Percentiles rank a stretch among this genome's conserved stretches.
Conservation (phyloP, 2,329 filamentous ascomycete genomes). For the Penicillium concentricum region DNA sequence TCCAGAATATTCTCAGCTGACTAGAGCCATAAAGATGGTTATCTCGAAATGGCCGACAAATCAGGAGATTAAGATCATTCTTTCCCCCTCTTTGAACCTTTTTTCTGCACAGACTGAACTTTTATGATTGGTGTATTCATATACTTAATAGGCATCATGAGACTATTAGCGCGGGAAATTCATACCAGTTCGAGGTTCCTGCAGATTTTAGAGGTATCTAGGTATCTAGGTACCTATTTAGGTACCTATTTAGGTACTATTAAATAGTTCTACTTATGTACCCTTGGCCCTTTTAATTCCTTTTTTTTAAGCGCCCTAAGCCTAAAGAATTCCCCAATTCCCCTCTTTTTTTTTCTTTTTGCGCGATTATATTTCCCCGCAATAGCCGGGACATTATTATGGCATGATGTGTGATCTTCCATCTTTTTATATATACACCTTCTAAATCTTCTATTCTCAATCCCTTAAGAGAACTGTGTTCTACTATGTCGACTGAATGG, state of each 20-base stretch:
- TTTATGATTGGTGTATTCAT: not conserved
- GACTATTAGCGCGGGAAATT: too few relatives aligned
- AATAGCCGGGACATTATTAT: not conserved
- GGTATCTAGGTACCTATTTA: too few relatives aligned
- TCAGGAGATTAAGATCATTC: not conserved
- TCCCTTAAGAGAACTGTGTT: too few relatives aligned
- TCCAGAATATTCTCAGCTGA: too few relatives aligned
- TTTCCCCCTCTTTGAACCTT: not conserved
- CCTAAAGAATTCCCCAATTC: not conserved
- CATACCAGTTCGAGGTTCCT: constrained; percentile 23
- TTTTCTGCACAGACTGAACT: not conserved
- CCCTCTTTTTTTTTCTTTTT: constrained; percentile 9
- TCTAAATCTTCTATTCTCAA: too few relatives aligned
- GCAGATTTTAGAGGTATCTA: constrained; percentile 12
- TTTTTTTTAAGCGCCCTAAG: too few relatives aligned
- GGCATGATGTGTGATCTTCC: too few relatives aligned
- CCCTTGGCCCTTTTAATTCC: too few relatives aligned
- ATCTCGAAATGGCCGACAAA: constrained; percentile 8
- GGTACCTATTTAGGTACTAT: too few relatives aligned
- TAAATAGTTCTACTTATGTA: too few relatives aligned
- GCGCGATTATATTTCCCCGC: constrained; percentile 12
- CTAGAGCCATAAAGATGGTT: constrained; percentile 2
- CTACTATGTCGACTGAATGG: constrained; percentile 56
- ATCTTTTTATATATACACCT: too few relatives aligned
- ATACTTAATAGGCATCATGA: too few relatives aligned